These are phyloP conservation scores for Clavispora carvajalis DNA, from an alignment of 805 yeast genomes.

Conservation along the genomic window DNA sequence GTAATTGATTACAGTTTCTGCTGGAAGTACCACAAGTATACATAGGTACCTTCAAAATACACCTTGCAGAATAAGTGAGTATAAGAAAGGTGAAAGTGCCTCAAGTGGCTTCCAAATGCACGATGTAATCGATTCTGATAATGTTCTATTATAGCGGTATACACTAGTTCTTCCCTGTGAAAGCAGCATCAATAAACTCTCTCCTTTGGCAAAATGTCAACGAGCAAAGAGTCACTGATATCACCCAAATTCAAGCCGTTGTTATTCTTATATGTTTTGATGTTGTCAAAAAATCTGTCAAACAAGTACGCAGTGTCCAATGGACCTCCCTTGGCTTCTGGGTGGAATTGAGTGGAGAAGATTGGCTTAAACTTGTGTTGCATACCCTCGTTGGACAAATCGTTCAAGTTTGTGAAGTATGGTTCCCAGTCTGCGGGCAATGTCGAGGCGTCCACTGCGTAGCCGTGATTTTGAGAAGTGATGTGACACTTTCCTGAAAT, in stretches of 20 bases:
- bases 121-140: neutral
- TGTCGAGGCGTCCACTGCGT: conserved; percentile 84
- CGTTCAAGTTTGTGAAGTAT: conserved; percentile 89
- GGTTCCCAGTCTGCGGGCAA: conserved; percentile 68
- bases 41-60: too few relatives aligned
- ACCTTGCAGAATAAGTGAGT: too few relatives aligned
- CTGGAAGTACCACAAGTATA: too few relatives aligned
- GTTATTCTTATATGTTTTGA: conserved; percentile 45
- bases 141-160: neutral
- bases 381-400: conserved; percentile 97
- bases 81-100: too few relatives aligned
- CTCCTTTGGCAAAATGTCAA: conserved; percentile 60
- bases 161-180: too few relatives aligned
- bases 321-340: conserved; percentile 99
- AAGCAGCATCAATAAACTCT: conserved; percentile 39
- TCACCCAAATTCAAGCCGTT: conserved; percentile 40
- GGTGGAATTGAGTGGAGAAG: conserved; percentile 97
- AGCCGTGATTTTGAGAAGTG: conserved; percentile 98
- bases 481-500: conserved; percentile 92
- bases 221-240: conserved; percentile 46
- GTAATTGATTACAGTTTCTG: too few relatives aligned
- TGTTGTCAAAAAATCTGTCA: conserved; percentile 77
- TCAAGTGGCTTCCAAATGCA: too few relatives aligned
- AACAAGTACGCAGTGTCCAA: conserved; percentile 86
- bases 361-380: conserved; percentile 81